These are phyloP conservation scores for Eimeria zaria DNA, from an alignment of 169 alveolate species.

Conservation along the genomic window DNA sequence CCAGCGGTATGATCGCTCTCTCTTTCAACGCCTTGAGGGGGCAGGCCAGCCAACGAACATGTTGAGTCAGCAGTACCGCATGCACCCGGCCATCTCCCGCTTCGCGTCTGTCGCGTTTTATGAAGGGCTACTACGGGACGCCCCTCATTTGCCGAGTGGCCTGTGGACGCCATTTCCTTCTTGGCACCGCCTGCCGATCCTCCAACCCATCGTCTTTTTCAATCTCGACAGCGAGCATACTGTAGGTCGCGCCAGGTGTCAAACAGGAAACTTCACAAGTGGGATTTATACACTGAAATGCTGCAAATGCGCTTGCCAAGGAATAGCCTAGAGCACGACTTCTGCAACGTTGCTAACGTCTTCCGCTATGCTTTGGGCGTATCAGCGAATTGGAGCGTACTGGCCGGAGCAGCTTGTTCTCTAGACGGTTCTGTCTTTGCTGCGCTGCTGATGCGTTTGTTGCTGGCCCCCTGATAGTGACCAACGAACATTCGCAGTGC, in stretches of 20 bases:
- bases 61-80: conserved; percentile 97
- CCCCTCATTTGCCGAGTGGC: conserved; percentile 78
- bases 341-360: background rate
- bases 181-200: conserved; percentile 93
- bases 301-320: background rate
- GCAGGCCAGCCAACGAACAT: conserved; percentile 93
- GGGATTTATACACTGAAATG: background rate
- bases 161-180: conserved; percentile 90
- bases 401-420: background rate
- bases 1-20: conserved; percentile 93
- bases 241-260: conserved; percentile 27
- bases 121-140: conserved; percentile 85
- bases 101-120: conserved; percentile 96
- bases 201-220: conserved; percentile 94
- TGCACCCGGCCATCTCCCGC: conserved; percentile 98
- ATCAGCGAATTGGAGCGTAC: background rate
- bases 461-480: background rate
- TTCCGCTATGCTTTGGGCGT: background rate
- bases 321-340: background rate
- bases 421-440: background rate
- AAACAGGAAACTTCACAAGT: background rate
- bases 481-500: too few relatives aligned
- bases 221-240: conserved; percentile 92
- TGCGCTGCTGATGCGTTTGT: background rate
- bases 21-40: conserved; percentile 96